Evolutionary conservation across 2,329 filamentous ascomycete species (phyloP).

Genomic region (Hypocrella siamensis): DNA sequence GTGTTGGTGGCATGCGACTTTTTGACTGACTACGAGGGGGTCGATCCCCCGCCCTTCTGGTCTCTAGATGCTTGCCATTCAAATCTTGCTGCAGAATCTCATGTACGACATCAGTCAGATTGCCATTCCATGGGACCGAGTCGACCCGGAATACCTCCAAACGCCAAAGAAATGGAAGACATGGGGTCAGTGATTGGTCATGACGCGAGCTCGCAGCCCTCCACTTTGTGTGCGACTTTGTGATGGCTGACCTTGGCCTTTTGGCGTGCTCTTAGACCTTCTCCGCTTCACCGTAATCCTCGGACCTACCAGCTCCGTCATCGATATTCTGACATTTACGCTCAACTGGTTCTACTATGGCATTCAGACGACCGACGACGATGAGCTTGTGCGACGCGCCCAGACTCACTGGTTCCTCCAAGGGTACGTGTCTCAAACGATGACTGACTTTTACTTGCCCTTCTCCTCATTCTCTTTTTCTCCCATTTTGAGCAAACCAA

Average conservation of each 20-base stretch:
- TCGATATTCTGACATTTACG: conserved; percentile 10
- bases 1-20: too few species aligned
- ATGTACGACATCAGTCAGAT: conserved; percentile 15
- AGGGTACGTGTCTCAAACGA: conserved; percentile 4
- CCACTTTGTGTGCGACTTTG: too few species aligned
- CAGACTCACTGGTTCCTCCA: conserved; percentile 14
- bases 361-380: conserved; percentile 6
- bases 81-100: conserved; percentile 13
- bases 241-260: too few species aligned
- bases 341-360: conserved; percentile 11
- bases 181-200: too few species aligned
- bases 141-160: conserved; percentile 12
- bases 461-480: not conserved
- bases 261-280: conserved; percentile 8
- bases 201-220: too few species aligned
- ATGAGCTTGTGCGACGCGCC: conserved; percentile 5
- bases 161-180: conserved; percentile 12
- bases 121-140: conserved; percentile 13
- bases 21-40: too few species aligned
- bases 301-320: conserved; percentile 13
- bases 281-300: conserved; percentile 12
- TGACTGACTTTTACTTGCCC: not conserved
- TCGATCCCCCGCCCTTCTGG: too few species aligned
- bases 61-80: conserved; percentile 11
- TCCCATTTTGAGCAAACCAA: too few species aligned